Evolutionary conservation across 257 asterid genomes (phyloP), one percentile per base, ranked within the genome.

Genomic region (Gardenia jasminoides): DNA sequence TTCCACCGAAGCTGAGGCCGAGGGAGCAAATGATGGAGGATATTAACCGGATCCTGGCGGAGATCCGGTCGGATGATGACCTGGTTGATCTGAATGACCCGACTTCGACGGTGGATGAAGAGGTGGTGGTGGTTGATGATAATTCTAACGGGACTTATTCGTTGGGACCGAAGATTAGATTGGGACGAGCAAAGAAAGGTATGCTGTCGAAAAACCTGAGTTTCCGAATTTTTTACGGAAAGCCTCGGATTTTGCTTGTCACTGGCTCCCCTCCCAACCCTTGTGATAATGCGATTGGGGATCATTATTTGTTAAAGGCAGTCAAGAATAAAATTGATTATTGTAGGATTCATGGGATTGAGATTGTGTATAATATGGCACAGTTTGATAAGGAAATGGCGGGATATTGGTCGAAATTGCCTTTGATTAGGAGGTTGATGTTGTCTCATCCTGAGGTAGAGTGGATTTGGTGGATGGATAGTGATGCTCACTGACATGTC

Each of bases 391-490:
- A 80, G 86, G 99, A 93, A 79, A 81, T 95, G 93, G 88, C 96
- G 0, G 99, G 97, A 11, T 93, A 90, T 58, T 94, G 99, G 99
- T 86, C 96, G 11, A 94, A 94, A 77, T 65, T 94, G 88, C 99
- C 99, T 0, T 86, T 94, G 89, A 82, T 94, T 74, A 84, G 99
- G 70, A 87, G 90, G 74, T 64, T 94, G 82, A 94, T 94, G 99
- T 41, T 94, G 84, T 90, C 99, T 10, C 99, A 94, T 80, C 98
- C 99, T 12, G 99, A 94, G 71, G 93, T 93, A 10, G 98, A 94
- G 88, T 94, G 98, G 99, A 83, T 94, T 76, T 94, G 99, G 99
- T 94, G 98, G 98, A 91, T 94, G 96, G 99, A 92, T 61, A 93
- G 95, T 72, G 98, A 94, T 89, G 98, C 98, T 94, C 75, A 91